phyloP scores from a whole-genome alignment of 2,329 filamentous ascomycete species.

The Penicillium thymicola region DNA sequence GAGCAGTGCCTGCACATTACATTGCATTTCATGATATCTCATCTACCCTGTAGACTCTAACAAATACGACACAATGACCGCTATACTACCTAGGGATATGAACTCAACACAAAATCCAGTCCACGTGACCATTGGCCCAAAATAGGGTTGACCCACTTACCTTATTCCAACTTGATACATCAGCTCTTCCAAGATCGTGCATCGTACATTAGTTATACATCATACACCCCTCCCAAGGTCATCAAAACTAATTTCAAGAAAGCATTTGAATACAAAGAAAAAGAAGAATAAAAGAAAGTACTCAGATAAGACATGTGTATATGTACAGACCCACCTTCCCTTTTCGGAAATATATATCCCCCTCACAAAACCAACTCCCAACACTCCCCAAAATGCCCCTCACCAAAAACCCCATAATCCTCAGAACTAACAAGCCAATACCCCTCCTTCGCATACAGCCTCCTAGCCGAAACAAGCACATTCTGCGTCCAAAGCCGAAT shows the following conservation, averaged over 20 bases:
- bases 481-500: slow-evolving; percentile 20
- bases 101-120: not conserved
- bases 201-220: no score
- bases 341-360: not conserved
- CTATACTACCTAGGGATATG: not conserved
- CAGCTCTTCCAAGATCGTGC: not conserved
- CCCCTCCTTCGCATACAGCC: slow-evolving; percentile 19
- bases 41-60: no score
- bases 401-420: slow-evolving; percentile 16
- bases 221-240: not conserved
- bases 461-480: slow-evolving; percentile 13
- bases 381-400: slow-evolving; percentile 13
- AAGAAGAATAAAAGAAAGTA: not conserved
- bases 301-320: not conserved
- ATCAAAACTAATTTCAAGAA: not conserved
- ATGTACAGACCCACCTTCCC: not conserved
- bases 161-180: not conserved
- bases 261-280: no score
- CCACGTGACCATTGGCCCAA: not conserved
- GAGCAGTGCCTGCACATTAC: no score
- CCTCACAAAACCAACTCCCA: slow-evolving; percentile 15
- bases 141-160: not conserved
- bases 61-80: no score
- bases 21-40: no score
- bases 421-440: slow-evolving; percentile 16